phyloP scores from a whole-genome alignment of 2,329 filamentous ascomycete genomes.

The Penicillium olsonii region DNA sequence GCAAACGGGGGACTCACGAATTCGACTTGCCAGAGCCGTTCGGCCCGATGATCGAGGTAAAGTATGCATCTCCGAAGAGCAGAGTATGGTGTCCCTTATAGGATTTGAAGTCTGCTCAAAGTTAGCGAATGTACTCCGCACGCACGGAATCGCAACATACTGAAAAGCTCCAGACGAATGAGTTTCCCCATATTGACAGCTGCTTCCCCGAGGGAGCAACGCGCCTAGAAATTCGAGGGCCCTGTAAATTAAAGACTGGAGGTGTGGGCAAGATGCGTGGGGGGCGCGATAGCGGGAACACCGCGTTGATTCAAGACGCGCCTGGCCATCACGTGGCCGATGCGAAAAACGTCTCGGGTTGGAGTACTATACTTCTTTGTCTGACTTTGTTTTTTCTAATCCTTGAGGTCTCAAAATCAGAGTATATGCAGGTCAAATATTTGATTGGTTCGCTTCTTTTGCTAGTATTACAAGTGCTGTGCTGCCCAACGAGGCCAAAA shows the following conservation, averaged over 20 bases:
- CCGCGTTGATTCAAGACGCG: slow-evolving; percentile 28
- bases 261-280: slow-evolving; percentile 16
- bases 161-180: slow-evolving; percentile 90
- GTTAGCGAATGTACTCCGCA: slow-evolving; percentile 23
- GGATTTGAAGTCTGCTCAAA: slow-evolving; percentile 86
- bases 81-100: slow-evolving; percentile 96
- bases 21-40: slow-evolving; percentile 99
- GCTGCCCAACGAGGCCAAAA: neutral
- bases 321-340: slow-evolving; percentile 28
- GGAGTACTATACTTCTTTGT: too few relatives aligned
- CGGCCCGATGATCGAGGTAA: slow-evolving; percentile 97
- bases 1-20: slow-evolving; percentile 62
- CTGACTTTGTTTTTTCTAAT: neutral
- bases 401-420: too few relatives aligned
- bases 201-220: slow-evolving; percentile 27
- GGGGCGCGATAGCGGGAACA: slow-evolving; percentile 28
- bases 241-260: slow-evolving; percentile 18
- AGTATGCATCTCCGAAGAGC: slow-evolving; percentile 95
- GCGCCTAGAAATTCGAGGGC: slow-evolving; percentile 14
- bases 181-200: slow-evolving; percentile 83
- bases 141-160: slow-evolving; percentile 55
- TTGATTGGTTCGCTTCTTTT: neutral
- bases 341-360: too few relatives aligned
- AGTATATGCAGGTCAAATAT: neutral
- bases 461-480: slow-evolving; percentile 2